Evolutionary conservation across 1,284 basidiomycete genomes (phyloP), one percentile per base, ranked within the genome.

Genomic region (Melampsora abietis-canadensis): DNA sequence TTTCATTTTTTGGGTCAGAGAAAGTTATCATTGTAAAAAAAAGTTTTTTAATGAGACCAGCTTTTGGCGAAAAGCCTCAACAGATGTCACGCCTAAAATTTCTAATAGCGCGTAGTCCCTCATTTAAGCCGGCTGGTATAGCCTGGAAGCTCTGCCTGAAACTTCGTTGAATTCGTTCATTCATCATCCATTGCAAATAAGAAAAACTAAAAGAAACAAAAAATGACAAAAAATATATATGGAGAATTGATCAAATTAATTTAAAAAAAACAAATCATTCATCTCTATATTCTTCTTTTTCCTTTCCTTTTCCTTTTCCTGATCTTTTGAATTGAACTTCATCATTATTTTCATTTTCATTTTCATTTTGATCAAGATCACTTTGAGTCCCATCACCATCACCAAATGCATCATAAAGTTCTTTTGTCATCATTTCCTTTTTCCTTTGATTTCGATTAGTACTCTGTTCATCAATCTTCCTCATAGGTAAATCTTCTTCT

Each of bases 381-480:
- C 27, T 63, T 37, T 76, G 34, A 37, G 34, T 37, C 5, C 48
- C 47, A 37, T 64, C 24, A 12, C 44, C 46, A 44, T 92, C 91
- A 24, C 92, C 92, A 82, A 94, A 94, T 17, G 92, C 92, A 82
- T 94, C 92, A 79, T 94, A 94, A 73, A 94, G 81, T 81, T 94
- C 92, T 83, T 90, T 91, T 54, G 90, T 88, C 21, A 74, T 75
- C 31, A 48, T 63, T 86, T 17, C 21, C 54, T 57, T 12, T 15
- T 12, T n/a, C 34, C 48, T 34, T 30, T 27, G 8, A 4, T 15
- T 27, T 27, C 19, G 17, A 85, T 77, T 31, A 84, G 82, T 66
- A 83, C 83, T 77, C 48, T 66, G 76, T 47, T 83, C 83, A 70
- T 81, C 80, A n/a, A 92, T 81, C 2, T 88, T 81, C 64, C 85